phyloP scores from a whole-genome alignment of 2,329 filamentous ascomycete species.

The Saccharata proteae region DNA sequence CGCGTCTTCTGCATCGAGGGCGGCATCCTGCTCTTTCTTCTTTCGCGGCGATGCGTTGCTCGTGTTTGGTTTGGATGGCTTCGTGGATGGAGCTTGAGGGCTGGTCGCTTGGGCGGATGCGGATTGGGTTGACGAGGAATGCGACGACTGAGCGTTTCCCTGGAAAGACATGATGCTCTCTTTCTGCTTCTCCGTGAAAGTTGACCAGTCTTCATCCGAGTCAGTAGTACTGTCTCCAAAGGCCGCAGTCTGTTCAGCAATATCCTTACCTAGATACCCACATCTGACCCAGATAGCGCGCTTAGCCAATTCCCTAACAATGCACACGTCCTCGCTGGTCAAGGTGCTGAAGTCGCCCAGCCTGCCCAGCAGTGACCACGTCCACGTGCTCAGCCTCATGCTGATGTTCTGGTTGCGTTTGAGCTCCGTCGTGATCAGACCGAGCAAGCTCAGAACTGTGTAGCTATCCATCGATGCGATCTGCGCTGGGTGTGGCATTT shows the following conservation, averaged over 20 bases:
- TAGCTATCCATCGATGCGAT: conserved; percentile 47
- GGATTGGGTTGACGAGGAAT: too few relatives aligned
- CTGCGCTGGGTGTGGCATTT: conserved; percentile 36
- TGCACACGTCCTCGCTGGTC: conserved; percentile 61
- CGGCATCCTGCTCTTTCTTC: too few relatives aligned
- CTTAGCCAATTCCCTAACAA: conserved; percentile 68
- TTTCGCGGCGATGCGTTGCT: too few relatives aligned
- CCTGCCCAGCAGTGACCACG: conserved; percentile 70
- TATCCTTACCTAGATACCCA: conserved; percentile 25
- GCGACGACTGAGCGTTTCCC: too few relatives aligned
- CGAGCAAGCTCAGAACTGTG: conserved; percentile 53
- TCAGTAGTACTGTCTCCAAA: not conserved
- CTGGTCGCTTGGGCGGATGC: too few relatives aligned
- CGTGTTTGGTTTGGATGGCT: too few relatives aligned
- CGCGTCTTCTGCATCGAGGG: too few relatives aligned
- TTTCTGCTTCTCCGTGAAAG: too few relatives aligned
- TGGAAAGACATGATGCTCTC: too few relatives aligned
- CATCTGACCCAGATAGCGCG: conserved; percentile 52
- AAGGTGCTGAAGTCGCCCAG: conserved; percentile 50
- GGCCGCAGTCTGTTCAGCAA: not conserved
- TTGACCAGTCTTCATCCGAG: too few relatives aligned
- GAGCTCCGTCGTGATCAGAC: conserved; percentile 49
- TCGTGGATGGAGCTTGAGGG: too few relatives aligned
- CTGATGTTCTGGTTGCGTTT: conserved; percentile 47
- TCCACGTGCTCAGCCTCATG: conserved; percentile 64